Conservation (phyloP, 148 eudicot species). For the Vaccinium darrowii region DNA sequence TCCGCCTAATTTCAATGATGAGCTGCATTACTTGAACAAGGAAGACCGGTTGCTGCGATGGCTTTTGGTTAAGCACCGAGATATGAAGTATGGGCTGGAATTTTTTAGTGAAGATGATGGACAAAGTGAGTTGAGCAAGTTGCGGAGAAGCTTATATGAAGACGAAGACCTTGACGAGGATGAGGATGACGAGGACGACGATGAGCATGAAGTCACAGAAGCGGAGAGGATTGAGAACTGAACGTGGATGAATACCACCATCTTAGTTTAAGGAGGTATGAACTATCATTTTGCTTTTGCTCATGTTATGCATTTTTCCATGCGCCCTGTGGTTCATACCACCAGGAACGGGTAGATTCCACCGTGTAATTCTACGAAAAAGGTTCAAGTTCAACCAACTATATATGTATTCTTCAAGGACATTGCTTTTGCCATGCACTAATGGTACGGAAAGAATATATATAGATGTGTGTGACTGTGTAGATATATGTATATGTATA, state of each 20-base stretch:
- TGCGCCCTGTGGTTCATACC: not conserved
- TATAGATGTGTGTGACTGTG: no score
- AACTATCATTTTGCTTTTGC: not conserved
- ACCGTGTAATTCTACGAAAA: not conserved
- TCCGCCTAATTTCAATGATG: conserved; percentile 77
- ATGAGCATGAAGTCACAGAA: conserved; percentile 31
- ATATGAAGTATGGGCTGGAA: conserved; percentile 41
- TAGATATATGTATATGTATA: no score
- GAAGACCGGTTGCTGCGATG: conserved; percentile 91
- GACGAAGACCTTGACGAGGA: conserved; percentile 37
- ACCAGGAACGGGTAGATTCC: not conserved
- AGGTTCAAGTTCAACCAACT: not conserved
- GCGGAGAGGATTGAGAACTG: conserved; percentile 8
- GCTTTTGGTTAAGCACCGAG: conserved; percentile 81
- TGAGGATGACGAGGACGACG: conserved; percentile 40
- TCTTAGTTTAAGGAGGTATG: not conserved
- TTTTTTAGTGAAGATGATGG: conserved; percentile 32
- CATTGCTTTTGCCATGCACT: not conserved
- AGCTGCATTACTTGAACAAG: conserved; percentile 85
- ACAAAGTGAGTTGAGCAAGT: conserved; percentile 24
- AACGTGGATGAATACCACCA: not conserved
- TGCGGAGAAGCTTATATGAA: conserved; percentile 26
- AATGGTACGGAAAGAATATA: not conserved
- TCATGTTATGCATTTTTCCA: not conserved
- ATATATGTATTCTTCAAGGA: not conserved